A percentile compares a stretch with the other conserved stretches of the same genome.
phyloP scores from a whole-genome alignment of 495 filamentous ascomycete genomes.

The Cladorrhinum samala region DNA sequence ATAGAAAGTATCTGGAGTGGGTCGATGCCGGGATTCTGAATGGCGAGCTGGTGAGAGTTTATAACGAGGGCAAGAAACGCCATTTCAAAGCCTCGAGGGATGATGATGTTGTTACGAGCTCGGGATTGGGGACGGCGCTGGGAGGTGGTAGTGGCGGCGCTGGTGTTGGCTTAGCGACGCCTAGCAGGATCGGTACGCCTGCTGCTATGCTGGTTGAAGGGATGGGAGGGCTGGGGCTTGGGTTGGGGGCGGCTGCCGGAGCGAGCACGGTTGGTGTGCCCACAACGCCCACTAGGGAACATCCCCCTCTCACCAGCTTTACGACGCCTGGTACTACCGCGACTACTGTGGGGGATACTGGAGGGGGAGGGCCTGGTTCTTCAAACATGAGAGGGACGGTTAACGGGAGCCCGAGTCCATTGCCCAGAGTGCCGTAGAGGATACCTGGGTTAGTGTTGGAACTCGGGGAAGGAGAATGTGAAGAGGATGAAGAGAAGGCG shows the following conservation, averaged over 20 bases:
- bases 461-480: no score
- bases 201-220: neutral
- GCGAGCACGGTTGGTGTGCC: neutral
- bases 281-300: neutral
- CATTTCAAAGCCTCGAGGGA: conserved; percentile 60
- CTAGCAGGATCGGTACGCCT: neutral
- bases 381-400: no score
- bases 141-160: neutral
- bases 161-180: neutral
- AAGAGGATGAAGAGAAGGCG: no score
- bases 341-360: no score
- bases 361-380: no score
- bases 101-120: no score
- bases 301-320: no score
- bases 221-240: neutral
- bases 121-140: neutral
- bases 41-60: conserved; percentile 73
- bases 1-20: conserved; percentile 85
- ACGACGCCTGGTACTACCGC: no score
- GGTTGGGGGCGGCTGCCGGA: neutral
- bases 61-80: conserved; percentile 60
- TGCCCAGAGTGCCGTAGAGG: no score
- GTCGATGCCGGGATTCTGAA: conserved; percentile 76
- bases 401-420: no score
- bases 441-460: no score